Conservation (phyloP, 2,329 filamentous ascomycete genomes). For the Nothomitra cinnamomea region DNA sequence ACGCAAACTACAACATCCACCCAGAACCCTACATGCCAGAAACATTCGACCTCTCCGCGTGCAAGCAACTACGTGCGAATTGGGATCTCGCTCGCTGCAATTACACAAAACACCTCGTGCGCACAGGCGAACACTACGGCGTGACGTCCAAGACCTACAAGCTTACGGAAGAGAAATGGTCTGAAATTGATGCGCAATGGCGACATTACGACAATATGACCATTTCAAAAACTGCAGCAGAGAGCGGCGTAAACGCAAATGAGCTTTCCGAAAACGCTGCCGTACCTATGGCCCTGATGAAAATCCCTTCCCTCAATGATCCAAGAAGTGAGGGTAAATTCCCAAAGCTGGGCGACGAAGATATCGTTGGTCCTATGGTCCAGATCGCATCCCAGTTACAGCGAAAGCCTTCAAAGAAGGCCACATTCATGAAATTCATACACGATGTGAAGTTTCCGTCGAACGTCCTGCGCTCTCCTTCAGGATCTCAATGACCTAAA, state of each 20-base stretch:
- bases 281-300: constrained; percentile 36
- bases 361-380: constrained; percentile 87
- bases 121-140: constrained; percentile 81
- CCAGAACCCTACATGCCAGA: constrained; percentile 65
- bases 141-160: constrained; percentile 76
- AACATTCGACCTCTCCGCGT: constrained; percentile 38
- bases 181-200: constrained; percentile 61
- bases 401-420: constrained; percentile 23
- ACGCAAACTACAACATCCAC: constrained; percentile 81
- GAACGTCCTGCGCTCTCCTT: neutral
- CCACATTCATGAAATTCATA: constrained; percentile 27
- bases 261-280: constrained; percentile 22
- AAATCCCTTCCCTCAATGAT: constrained; percentile 52
- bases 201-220: constrained; percentile 49
- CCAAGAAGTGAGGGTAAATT: constrained; percentile 61
- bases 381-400: constrained; percentile 24
- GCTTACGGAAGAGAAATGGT: constrained; percentile 80
- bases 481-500: neutral
- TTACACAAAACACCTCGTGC: constrained; percentile 76
- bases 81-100: constrained; percentile 75
- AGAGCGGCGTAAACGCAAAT: constrained; percentile 18
- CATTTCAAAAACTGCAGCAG: constrained; percentile 25
- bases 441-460: constrained; percentile 14
- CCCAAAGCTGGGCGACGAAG: constrained; percentile 70
- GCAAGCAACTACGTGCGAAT: constrained; percentile 52